Base-by-base conservation (phyloP, 78 protist genomes). In the Isochrysis galbana region DNA sequence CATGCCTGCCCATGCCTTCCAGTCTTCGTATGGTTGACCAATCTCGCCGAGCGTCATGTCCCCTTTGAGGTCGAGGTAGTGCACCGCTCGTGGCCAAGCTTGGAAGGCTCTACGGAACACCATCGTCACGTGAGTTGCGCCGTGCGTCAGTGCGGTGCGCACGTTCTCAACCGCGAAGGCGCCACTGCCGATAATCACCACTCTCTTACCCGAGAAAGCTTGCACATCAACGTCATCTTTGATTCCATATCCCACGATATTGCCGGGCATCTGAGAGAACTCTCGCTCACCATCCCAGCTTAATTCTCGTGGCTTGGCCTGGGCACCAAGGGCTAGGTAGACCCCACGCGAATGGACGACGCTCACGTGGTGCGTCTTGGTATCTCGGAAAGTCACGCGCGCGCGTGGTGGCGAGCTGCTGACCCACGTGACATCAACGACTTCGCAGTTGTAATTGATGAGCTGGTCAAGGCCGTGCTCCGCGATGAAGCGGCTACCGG, bases 61-160 rank as follows among this genome's bases (percentile, higher is more conserved):
- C n/a, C n/a, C n/a, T n/a, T n/a, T n/a, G 82, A 34, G 36, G 41
- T 72, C 36, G 82, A 72, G 82, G 82, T 72, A 72, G 82, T 72
- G 44, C 44, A 72, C 5, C 44, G 36, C 36, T 41, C 36, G 5
- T 2, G 82, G 82, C 44, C 44, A 29, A 23, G 36, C 17, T 19
- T 7, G 5, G 82, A 36, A 36, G 42, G 11, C 44, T 1, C 82
- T 36, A 19, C 82, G 82, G 19, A 23, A 4, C 44, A 72, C 44
- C 44, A 72, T 19, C 32, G 44, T 29, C 82, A 72, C 82, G 36
- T 29, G 41, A 36, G 82, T 3, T 19, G 82, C 82, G 36, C 82
- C 82, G 14, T 7, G 17, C 82, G 29, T 41, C 44, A 72, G 82
- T 41, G 82, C 82, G 39, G 82, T 72, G 82, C 82, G 82, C 82